Evolutionary conservation across 208 protist genomes (phyloP).

Genomic region (Naegleria fowleri): DNA sequence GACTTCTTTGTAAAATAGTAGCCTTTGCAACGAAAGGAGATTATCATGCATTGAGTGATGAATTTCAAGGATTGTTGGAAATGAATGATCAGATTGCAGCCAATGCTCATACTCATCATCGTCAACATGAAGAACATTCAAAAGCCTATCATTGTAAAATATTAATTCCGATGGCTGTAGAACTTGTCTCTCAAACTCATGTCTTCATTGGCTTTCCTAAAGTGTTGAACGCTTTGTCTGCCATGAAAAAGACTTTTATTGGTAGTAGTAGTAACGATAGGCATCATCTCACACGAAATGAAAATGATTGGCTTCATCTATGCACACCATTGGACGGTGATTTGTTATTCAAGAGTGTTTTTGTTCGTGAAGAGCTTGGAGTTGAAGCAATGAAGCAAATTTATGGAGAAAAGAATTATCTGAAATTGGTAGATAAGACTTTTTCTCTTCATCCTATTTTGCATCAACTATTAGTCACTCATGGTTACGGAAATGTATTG

Average conservation of each 20-base stretch:
- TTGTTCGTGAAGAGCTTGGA: not conserved
- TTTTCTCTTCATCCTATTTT: not conserved
- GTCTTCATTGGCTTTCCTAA: not conserved
- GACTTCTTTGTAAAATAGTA: not conserved
- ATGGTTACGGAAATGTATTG: not conserved
- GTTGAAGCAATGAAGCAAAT: not conserved
- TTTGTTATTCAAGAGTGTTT: not conserved
- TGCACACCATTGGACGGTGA: not conserved
- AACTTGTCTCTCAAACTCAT: not conserved
- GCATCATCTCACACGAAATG: not conserved
- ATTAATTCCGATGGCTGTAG: not conserved
- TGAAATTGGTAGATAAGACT: not conserved
- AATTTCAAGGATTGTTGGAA: not conserved
- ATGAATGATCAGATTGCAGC: not conserved
- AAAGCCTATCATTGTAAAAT: not conserved
- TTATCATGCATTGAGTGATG: not conserved
- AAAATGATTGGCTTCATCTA: not conserved
- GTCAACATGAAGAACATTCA: not conserved
- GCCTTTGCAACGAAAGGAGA: not conserved
- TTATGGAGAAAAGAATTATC: not conserved
- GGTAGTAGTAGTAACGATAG: not conserved
- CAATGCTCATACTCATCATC: no score
- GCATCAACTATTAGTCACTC: not conserved
- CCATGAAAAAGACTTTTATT: not conserved
- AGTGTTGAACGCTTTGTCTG: not conserved